Evolutionary conservation across 1,284 basidiomycete species (phyloP), one percentile per base, ranked within the genome.

Genomic region (Takashimella koratensis): DNA sequence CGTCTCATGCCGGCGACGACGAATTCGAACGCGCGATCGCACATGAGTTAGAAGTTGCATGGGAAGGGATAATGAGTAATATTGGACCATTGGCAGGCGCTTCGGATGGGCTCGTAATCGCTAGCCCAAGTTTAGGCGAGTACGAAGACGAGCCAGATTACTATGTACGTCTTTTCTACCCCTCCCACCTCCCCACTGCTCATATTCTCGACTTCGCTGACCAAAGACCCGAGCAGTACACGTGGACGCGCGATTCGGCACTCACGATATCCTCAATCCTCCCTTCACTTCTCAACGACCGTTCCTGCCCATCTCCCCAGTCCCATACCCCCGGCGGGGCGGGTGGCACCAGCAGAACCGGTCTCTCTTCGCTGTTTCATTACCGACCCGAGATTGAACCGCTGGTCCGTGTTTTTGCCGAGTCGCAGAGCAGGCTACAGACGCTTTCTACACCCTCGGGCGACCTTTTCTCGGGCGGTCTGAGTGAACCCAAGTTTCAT

Each of bases 401-500:
- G 1, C 58, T 76, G 2, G 47, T 78, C 19, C 46, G 75, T 5
- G 59, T 62, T 11, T 77, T 75, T 50, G 62, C 74, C 21, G 22
- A 50, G 1, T 61, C 68, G n/a, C 77, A 76, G 50, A 60, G 57
- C 2, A 53, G 59, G 8, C 61, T 81, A 39, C 80, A 81, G 64
- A 61, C 64, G 23, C 51, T 64, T 19, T 25, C 61, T 11, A 80
- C 76, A 22, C 76, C 71, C 0, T 76, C 76, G 1, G 80, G 80
- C 8, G 72, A 74, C 10, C 72, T 78, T 4, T 62, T 47, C 49
- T 62, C 61, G n/a, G 80, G 79, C 8, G 79, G 80, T 0, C 54
- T 81, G 20, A 79, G 78, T n/a, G 81, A 82, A 59, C 80, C 80
- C 36, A 82, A 82, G 65, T 82, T 78, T 58, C 47, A 78, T 23